phyloP scores from a whole-genome alignment of 768 basidiomycete species.

The Auricularia auricula-judae region DNA sequence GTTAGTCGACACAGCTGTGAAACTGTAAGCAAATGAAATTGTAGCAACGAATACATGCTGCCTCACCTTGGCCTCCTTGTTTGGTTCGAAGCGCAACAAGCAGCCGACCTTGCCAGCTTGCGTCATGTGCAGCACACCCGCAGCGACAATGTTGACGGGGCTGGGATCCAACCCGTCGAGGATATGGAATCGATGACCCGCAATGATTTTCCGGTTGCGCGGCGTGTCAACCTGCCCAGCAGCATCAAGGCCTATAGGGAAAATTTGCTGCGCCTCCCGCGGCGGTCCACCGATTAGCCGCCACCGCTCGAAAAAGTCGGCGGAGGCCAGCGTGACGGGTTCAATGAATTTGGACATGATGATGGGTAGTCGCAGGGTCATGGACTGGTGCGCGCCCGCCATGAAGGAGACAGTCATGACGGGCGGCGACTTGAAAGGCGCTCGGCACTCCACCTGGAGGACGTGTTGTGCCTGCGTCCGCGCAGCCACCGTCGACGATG shows the following conservation, averaged over 20 bases:
- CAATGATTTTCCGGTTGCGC: constrained; percentile 64
- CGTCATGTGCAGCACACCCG: constrained; percentile 95
- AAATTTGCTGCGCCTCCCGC: constrained; percentile 80
- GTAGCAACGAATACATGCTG: neutral
- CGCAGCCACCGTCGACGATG: constrained; percentile 67
- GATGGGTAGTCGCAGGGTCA: constrained; percentile 77
- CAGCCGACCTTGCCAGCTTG: constrained; percentile 91
- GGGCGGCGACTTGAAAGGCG: constrained; percentile 65
- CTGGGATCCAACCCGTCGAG: constrained; percentile 87
- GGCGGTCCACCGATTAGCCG: constrained; percentile 94
- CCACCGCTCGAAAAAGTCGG: constrained; percentile 97
- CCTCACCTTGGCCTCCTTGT: constrained; percentile 84
- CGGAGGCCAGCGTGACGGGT: constrained; percentile 69
- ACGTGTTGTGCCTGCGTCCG: constrained; percentile 88
- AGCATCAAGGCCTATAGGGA: constrained; percentile 61
- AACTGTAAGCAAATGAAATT: neutral
- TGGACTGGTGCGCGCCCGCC: constrained; percentile 81
- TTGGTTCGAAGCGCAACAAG: constrained; percentile 85
- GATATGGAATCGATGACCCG: constrained; percentile 66
- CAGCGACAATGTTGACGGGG: constrained; percentile 83
- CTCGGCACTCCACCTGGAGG: constrained; percentile 91
- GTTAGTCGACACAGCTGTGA: constrained; percentile 82
- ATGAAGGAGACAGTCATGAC: constrained; percentile 82
- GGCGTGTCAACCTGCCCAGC: constrained; percentile 64
- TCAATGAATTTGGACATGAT: constrained; percentile 88